phyloP scores from a whole-genome alignment of 805 yeast genomes.

The Teunomyces tritomae region DNA sequence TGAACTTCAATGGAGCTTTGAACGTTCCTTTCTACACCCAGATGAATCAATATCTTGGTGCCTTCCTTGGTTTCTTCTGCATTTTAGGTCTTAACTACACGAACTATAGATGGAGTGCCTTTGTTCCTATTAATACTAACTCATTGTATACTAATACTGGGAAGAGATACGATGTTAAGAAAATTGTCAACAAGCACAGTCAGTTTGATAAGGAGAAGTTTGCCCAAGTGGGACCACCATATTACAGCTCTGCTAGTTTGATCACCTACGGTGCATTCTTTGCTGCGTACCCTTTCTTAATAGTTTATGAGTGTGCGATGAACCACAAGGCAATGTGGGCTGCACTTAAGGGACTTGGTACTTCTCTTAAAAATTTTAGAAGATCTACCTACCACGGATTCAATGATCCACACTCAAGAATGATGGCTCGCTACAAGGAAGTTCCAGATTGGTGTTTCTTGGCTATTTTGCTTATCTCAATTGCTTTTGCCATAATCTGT shows the following conservation, averaged over 20 bases:
- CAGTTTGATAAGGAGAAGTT: conserved; percentile 17
- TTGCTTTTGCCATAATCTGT: conserved; percentile 31
- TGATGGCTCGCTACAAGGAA: conserved; percentile 34
- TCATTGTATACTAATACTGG: conserved; percentile 26
- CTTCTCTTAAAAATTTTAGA: conserved; percentile 15
- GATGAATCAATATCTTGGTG: conserved; percentile 22
- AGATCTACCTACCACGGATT: conserved; percentile 31
- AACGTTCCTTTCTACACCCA: conserved; percentile 24
- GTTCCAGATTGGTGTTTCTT: conserved; percentile 34
- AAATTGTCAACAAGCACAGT: conserved; percentile 6
- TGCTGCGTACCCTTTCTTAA: conserved; percentile 23
- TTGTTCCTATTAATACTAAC: conserved; percentile 23
- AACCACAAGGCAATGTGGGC: conserved; percentile 14
- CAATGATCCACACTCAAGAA: conserved; percentile 30
- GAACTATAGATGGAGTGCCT: conserved; percentile 29
- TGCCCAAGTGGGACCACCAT: conserved; percentile 20
- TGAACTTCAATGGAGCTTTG: conserved; percentile 15
- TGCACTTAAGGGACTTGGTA: conserved; percentile 12
- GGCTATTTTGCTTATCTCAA: conserved; percentile 23
- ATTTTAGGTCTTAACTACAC: conserved; percentile 28
- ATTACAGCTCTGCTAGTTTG: conserved; percentile 21
- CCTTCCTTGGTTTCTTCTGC: conserved; percentile 19
- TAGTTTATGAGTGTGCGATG: conserved; percentile 17
- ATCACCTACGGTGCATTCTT: conserved; percentile 23
- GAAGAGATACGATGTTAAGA: conserved; percentile 16